Evolutionary conservation across 208 protist genomes (phyloP).

Genomic region (Zelonia costaricensis): DNA sequence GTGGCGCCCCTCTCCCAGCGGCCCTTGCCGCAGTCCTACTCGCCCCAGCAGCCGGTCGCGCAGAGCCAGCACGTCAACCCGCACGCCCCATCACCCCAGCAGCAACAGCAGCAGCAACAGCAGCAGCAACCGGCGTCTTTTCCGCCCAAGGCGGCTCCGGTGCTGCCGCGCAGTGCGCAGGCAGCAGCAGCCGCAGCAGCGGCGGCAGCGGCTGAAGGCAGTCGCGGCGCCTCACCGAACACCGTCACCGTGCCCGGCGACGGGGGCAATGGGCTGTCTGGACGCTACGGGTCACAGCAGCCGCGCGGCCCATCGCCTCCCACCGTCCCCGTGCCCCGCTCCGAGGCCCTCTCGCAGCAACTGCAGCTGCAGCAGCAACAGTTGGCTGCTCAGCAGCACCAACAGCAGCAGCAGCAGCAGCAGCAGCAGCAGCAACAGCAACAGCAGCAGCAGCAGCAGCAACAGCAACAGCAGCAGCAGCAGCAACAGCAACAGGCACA

Average conservation of each 20-base stretch:
- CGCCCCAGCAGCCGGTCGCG: no score
- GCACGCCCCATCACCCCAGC: neutral
- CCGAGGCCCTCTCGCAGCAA: slow-evolving; percentile 16
- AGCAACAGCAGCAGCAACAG: neutral
- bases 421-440: neutral
- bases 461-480: slow-evolving; percentile 8
- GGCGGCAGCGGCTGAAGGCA: neutral
- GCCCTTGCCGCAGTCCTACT: neutral
- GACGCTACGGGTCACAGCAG: neutral
- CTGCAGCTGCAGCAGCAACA: neutral
- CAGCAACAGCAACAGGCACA: slow-evolving; percentile 6
- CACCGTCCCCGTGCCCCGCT: slow-evolving; percentile 21
- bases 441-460: slow-evolving; percentile 15
- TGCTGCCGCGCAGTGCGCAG: slow-evolving; percentile 31
- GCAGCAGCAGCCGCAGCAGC: slow-evolving; percentile 12
- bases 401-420: slow-evolving; percentile 3
- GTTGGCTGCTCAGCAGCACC: slow-evolving; percentile 10
- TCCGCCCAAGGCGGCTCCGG: slow-evolving; percentile 22
- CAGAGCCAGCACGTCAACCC: neutral
- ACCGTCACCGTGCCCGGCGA: neutral
- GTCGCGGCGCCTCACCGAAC: slow-evolving; percentile 12
- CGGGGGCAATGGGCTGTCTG: neutral
- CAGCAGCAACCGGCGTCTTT: slow-evolving; percentile 13
- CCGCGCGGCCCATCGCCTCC: slow-evolving; percentile 21
- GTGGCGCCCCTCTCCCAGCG: slow-evolving; percentile 14